A percentile compares a stretch with the other conserved stretches of the same genome.
Conservation (phyloP, 495 filamentous ascomycete species). For the Talaromyces wortmannii region DNA sequence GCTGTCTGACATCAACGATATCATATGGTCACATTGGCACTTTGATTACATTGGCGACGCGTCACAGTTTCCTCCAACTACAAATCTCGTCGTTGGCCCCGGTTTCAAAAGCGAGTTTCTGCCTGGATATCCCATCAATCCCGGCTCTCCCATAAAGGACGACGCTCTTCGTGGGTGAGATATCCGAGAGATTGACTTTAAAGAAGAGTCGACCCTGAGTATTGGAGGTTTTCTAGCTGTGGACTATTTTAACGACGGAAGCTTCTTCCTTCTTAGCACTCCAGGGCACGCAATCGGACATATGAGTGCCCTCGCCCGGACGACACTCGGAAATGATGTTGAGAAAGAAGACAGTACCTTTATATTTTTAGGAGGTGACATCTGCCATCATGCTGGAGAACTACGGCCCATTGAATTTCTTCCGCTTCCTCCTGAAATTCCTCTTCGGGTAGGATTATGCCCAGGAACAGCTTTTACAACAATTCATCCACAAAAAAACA, state of each 20-base stretch:
- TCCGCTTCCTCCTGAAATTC: slow-evolving; percentile 29
- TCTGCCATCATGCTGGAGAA: slow-evolving; percentile 32
- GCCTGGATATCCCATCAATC: slow-evolving; percentile 21
- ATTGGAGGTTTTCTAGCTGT: slow-evolving; percentile 6
- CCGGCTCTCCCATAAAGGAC: slow-evolving; percentile 5
- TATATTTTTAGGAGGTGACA: slow-evolving; percentile 15
- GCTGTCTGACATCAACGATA: neutral
- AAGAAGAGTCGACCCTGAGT: too few relatives aligned
- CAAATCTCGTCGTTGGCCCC: slow-evolving; percentile 23
- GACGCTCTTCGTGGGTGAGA: slow-evolving; percentile 6
- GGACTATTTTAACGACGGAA: slow-evolving; percentile 9
- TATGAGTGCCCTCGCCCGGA: neutral
- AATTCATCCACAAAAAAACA: slow-evolving; percentile 13
- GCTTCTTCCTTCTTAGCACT: slow-evolving; percentile 5
- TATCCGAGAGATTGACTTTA: slow-evolving; percentile 8
- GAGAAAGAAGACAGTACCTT: neutral
- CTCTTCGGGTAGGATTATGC: neutral
- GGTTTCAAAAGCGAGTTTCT: slow-evolving; percentile 19
- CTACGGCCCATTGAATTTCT: slow-evolving; percentile 38
- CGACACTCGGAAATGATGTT: too few relatives aligned
- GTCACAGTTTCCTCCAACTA: slow-evolving; percentile 19
- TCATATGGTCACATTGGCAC: slow-evolving; percentile 14
- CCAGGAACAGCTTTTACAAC: neutral
- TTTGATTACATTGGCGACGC: slow-evolving; percentile 25
- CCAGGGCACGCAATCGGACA: slow-evolving; percentile 15